Evolutionary conservation across 148 eudicot species (phyloP), one percentile per base, ranked within the genome.

Genomic region (Rhododendron kiyosumense): DNA sequence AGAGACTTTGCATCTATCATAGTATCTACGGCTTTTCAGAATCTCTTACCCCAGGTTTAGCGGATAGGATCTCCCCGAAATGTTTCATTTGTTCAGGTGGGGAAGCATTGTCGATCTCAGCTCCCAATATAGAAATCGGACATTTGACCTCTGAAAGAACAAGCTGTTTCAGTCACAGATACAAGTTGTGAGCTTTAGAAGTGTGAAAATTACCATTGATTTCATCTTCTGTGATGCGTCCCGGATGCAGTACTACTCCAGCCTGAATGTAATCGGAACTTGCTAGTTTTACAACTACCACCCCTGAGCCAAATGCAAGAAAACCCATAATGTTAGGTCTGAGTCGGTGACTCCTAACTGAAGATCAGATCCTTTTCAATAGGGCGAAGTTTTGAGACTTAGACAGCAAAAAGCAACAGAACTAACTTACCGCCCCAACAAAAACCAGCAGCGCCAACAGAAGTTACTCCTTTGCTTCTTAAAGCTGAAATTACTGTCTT

Each of bases 211-310:
- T 76, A 93, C 93, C 92, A 20, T 89, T 90, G 80, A 91, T 91
- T 61, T 91, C 90, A 48, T 90, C 92, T 3, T 41, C 86, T 17
- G 88, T 87, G 28, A 90, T 79, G 22, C 65, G 88, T 38, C 88
- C 89, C 0, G 94, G 94, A 84, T 91, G 94, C 82, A 93, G 54
- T 28, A 86, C 28, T 36, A 93, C 91, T 86, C 81, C 94, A 80
- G 92, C 90, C 57, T 91, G 88, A 78, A 93, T 89, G 86, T 76
- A 84, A 34, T 86, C 89, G 30, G 79, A 82, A 75, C 85, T 89
- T 63, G 93, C 54, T n/a, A 26, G 71, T 85, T 87, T 86, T 38
- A 71, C 89, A 57, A 84, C 93, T 5, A 88, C 91, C 85, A 86
- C 81, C 34, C 93, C 94, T 91, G 86, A 81, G 41, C 32, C 18